Evolutionary conservation across 176 grass and related monocot genomes (phyloP).

Genomic region (Dactylis glomerata): DNA sequence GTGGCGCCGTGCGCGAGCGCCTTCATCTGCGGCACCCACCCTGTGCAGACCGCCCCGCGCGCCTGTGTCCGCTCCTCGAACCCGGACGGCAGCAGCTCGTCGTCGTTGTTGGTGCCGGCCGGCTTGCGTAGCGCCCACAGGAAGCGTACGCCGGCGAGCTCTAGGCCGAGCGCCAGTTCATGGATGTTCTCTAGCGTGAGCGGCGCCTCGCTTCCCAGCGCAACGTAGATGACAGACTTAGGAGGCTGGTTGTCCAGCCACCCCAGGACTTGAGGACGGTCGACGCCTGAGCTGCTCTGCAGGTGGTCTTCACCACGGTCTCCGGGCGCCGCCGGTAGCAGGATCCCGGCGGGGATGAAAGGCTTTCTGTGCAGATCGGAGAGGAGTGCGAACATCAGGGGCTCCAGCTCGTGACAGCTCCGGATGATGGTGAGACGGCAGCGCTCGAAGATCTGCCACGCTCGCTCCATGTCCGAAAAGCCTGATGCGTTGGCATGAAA

Average conservation of each 20-base stretch:
- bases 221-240: conserved; percentile 44
- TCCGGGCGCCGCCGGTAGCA: too few relatives aligned
- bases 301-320: not conserved
- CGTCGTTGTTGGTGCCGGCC: not conserved
- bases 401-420: not conserved
- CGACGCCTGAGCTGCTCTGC: too few relatives aligned
- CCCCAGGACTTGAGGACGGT: not conserved
- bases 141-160: conserved; percentile 45
- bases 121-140: conserved; percentile 50
- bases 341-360: too few relatives aligned
- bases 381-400: not conserved
- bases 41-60: not conserved
- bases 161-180: conserved; percentile 52
- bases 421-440: not conserved
- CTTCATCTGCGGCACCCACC: conserved; percentile 47
- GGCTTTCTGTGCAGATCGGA: not conserved
- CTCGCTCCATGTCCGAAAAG: not conserved
- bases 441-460: not conserved
- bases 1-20: conserved; percentile 29
- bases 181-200: conserved; percentile 23
- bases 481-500: not conserved
- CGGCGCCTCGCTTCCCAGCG: conserved; percentile 53
- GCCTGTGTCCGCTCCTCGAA: conserved; percentile 25
- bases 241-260: conserved; percentile 39
- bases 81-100: conserved; percentile 10